Evolutionary conservation across 148 eudicot species (phyloP).

Genomic region (Heliosperma pusillum): DNA sequence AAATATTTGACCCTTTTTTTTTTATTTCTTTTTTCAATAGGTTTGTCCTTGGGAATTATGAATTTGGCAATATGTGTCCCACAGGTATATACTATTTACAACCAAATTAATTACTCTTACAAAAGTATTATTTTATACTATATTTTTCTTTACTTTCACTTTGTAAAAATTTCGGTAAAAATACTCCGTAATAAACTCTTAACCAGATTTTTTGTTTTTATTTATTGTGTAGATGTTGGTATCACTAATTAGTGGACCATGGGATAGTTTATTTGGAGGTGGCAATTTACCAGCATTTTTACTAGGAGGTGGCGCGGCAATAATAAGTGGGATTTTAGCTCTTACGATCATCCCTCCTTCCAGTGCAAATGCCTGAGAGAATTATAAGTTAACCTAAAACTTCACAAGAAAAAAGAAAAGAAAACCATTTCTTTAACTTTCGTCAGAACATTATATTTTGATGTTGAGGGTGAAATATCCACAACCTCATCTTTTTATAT

Average conservation of each 20-base stretch:
- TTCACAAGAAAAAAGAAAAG: no score
- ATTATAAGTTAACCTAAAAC: not conserved
- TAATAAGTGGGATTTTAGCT: constrained; percentile 42
- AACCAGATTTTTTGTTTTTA: no score
- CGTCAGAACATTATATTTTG: not conserved
- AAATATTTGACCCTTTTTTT: no score
- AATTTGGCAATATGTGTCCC: constrained; percentile 84
- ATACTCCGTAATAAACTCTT: no score
- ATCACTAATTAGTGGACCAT: constrained; percentile 60
- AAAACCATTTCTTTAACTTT: not conserved
- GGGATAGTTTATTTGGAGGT: constrained; percentile 69
- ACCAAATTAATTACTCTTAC: no score
- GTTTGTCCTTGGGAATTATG: constrained; percentile 70
- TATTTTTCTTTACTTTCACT: not conserved
- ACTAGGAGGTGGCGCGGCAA: constrained; percentile 52
- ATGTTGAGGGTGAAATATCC: not conserved
- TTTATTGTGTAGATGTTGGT: constrained; percentile 52
- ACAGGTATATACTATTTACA: constrained; percentile 39
- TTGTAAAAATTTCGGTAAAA: no score
- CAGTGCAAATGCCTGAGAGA: constrained; percentile 23
- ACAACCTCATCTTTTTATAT: not conserved
- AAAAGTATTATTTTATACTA: not conserved
- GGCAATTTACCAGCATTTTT: constrained; percentile 75
- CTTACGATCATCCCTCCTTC: constrained; percentile 39
- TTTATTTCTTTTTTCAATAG: constrained; percentile 22